Conservation (phyloP, 106 monocot species). For the Gastrodia elata region DNA sequence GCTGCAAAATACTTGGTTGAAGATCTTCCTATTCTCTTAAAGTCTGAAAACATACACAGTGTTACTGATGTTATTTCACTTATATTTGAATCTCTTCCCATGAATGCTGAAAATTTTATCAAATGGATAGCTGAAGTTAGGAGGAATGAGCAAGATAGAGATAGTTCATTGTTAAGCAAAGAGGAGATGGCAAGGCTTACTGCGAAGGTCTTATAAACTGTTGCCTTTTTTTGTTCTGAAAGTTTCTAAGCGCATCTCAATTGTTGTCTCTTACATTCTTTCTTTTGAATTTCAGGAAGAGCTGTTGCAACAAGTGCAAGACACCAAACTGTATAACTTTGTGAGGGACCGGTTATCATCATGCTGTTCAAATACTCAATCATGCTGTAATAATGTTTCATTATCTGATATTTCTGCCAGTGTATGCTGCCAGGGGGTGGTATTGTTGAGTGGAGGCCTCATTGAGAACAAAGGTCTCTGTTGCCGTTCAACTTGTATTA, state of each 20-base stretch:
- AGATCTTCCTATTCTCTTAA: conserved; percentile 57
- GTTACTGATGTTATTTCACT: conserved; percentile 43
- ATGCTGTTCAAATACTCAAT: conserved; percentile 22
- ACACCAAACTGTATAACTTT: conserved; percentile 51
- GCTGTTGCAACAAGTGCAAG: conserved; percentile 63
- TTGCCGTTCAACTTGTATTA: conserved; percentile 53
- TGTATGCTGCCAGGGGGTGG: conserved; percentile 77
- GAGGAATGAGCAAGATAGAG: conserved; percentile 50
- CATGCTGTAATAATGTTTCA: conserved; percentile 20
- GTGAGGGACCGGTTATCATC: conserved; percentile 47
- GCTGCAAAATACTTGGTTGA: conserved; percentile 66
- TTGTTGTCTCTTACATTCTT: neutral
- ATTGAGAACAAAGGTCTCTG: conserved; percentile 24
- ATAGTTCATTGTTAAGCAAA: conserved; percentile 35
- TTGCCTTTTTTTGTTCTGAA: conserved; percentile 5
- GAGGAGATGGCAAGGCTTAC: conserved; percentile 82
- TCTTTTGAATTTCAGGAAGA: conserved; percentile 44
- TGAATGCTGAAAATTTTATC: conserved; percentile 73
- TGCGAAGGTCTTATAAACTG: conserved; percentile 45
- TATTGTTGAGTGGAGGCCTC: conserved; percentile 33
- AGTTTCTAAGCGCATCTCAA: neutral
- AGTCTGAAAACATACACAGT: conserved; percentile 27
- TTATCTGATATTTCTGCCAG: conserved; percentile 57
- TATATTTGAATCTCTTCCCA: conserved; percentile 52
- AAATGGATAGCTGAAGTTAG: conserved; percentile 91